These are phyloP conservation scores for Scheffersomyces insectosa DNA, from an alignment of 1,139 yeast genomes.

Conservation along the genomic window DNA sequence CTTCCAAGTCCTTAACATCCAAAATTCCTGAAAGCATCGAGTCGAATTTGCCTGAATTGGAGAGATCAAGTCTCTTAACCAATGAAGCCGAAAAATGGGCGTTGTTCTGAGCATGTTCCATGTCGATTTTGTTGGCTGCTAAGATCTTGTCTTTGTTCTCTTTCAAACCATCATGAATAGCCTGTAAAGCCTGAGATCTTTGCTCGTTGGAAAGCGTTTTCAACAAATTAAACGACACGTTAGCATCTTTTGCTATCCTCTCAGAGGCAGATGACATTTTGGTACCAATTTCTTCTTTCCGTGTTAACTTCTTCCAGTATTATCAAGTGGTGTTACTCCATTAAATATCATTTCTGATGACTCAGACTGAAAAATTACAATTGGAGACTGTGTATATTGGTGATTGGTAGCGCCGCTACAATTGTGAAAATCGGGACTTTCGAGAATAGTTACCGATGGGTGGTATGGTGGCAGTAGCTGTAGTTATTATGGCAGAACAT, in stretches of 20 bases:
- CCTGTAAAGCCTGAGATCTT: conserved; percentile 70
- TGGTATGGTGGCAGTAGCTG: too few species aligned
- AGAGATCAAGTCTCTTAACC: conserved; percentile 79
- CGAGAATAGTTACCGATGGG: too few species aligned
- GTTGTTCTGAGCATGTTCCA: conserved; percentile 62
- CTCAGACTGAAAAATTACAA: conserved; percentile 17
- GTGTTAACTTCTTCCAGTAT: not conserved
- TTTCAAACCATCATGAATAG: conserved; percentile 68
- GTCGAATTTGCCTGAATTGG: conserved; percentile 82
- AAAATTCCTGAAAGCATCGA: conserved; percentile 91
- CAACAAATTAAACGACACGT: conserved; percentile 72
- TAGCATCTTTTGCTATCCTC: conserved; percentile 76
- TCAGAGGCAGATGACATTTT: conserved; percentile 45
- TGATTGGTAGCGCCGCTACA: too few species aligned
- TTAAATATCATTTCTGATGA: not conserved
- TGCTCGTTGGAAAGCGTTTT: conserved; percentile 75
- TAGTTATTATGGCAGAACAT: too few species aligned
- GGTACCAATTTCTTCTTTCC: too few species aligned
- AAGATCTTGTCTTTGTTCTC: conserved; percentile 61
- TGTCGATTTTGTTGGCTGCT: conserved; percentile 71
- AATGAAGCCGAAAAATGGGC: conserved; percentile 62
- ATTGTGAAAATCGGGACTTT: too few species aligned
- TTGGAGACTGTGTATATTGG: conserved; percentile 13
- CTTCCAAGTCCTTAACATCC: conserved; percentile 85
- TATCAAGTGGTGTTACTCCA: not conserved